Evolutionary conservation across 495 filamentous ascomycete species (phyloP).

Genomic region (Margaritispora aquatica): DNA sequence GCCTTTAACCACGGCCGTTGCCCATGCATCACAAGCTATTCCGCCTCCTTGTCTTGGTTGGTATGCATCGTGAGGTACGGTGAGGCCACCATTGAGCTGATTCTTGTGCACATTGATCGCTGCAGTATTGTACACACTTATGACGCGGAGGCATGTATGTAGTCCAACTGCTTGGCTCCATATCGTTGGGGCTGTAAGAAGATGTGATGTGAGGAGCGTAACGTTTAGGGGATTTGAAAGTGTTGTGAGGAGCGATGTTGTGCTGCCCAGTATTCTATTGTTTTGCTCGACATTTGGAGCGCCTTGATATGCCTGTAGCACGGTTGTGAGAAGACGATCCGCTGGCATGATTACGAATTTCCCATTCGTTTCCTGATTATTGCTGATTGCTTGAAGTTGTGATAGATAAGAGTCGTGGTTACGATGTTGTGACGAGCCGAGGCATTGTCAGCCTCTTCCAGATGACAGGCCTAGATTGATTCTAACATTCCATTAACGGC

Average conservation of each 20-base stretch:
- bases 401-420: neutral
- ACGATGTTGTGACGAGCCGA: constrained; percentile 11
- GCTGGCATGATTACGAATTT: constrained; percentile 33
- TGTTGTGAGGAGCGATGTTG: constrained; percentile 72
- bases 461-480: neutral
- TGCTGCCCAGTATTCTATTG: constrained; percentile 64
- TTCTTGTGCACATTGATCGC: constrained; percentile 56
- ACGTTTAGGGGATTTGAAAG: constrained; percentile 89
- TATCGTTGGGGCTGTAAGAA: constrained; percentile 79
- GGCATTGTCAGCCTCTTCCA: constrained; percentile 22
- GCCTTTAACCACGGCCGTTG: constrained; percentile 73
- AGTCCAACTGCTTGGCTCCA: constrained; percentile 74
- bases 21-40: constrained; percentile 67
- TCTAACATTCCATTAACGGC: neutral
- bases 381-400: neutral
- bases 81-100: constrained; percentile 36
- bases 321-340: constrained; percentile 43
- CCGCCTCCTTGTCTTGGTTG: constrained; percentile 38
- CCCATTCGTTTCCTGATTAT: constrained; percentile 1
- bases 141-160: constrained; percentile 63
- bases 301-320: constrained; percentile 44
- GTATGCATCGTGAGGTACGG: constrained; percentile 20
- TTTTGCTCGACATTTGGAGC: constrained; percentile 41
- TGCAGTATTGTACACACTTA: constrained; percentile 86
- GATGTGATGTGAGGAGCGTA: constrained; percentile 82